Conservation (phyloP, 2,329 filamentous ascomycete species). For the Fusarium mundagurra region DNA sequence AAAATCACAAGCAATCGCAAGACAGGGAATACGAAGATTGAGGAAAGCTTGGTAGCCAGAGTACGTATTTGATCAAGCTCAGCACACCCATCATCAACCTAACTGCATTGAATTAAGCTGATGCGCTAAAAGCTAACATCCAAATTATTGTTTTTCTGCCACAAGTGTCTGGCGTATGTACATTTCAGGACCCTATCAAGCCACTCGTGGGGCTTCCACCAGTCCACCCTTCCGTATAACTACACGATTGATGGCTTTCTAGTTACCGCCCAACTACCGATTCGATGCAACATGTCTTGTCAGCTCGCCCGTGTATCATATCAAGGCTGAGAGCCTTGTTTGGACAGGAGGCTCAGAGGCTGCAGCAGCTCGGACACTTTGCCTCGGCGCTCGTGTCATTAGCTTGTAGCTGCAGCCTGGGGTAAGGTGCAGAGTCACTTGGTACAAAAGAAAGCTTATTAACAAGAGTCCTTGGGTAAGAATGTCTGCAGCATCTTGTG, state of each 20-base stretch:
- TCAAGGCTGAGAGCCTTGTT: constrained; percentile 19
- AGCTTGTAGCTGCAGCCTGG: constrained; percentile 19
- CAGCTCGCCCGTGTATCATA: constrained; percentile 6
- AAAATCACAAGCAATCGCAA: constrained; percentile 10
- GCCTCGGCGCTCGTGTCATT: constrained; percentile 13
- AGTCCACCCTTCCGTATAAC: constrained; percentile 18
- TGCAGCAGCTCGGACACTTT: constrained; percentile 19
- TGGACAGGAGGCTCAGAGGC: not conserved
- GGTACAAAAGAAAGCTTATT: constrained; percentile 20
- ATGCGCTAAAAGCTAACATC: constrained; percentile 14
- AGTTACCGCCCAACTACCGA: constrained; percentile 34
- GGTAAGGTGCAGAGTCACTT: constrained; percentile 6
- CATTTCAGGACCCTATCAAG: constrained; percentile 13
- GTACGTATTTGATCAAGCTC: constrained; percentile 6
- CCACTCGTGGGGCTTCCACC: constrained; percentile 17
- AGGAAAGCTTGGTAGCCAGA: constrained; percentile 17
- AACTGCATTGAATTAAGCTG: constrained; percentile 18
- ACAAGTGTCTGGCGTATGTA: constrained; percentile 14
- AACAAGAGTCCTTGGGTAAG: not conserved
- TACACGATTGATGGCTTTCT: constrained; percentile 33
- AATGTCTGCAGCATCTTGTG: not conserved
- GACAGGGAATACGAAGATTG: constrained; percentile 32
- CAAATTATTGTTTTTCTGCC: constrained; percentile 11
- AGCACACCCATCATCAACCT: constrained; percentile 16
- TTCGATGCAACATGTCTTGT: constrained; percentile 26